Conservation (phyloP, 768 basidiomycete genomes). For the Xerocomellus intermedius region DNA sequence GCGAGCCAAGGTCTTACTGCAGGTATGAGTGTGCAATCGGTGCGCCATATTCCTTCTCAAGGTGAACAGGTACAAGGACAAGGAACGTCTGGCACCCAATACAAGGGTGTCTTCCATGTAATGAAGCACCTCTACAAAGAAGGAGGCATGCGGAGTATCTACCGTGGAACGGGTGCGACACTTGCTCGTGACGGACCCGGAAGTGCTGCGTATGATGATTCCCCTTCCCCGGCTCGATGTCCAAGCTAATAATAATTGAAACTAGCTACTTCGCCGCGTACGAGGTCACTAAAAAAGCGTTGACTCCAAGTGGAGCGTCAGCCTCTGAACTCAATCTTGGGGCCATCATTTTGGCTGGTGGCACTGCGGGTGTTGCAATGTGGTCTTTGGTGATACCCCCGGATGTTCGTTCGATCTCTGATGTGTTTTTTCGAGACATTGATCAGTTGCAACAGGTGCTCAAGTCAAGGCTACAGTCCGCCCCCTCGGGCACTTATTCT, state of each 20-base stretch:
- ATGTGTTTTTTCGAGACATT: neutral
- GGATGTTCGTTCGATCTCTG: slow-evolving; percentile 58
- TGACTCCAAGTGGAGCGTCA: slow-evolving; percentile 81
- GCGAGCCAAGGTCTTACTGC: slow-evolving; percentile 92
- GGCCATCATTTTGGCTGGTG: slow-evolving; percentile 88
- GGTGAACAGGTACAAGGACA: slow-evolving; percentile 81
- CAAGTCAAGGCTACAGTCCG: slow-evolving; percentile 94
- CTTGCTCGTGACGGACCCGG: slow-evolving; percentile 94
- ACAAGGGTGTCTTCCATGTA: slow-evolving; percentile 91
- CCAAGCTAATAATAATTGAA: slow-evolving; percentile 3
- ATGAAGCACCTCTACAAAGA: slow-evolving; percentile 88
- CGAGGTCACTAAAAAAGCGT: slow-evolving; percentile 84
- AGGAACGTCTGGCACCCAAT: slow-evolving; percentile 64
- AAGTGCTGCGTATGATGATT: slow-evolving; percentile 78
- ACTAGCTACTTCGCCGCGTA: slow-evolving; percentile 94
- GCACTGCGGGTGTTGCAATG: slow-evolving; percentile 95
- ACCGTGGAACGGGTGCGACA: slow-evolving; percentile 91
- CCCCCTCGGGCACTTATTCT: slow-evolving; percentile 95
- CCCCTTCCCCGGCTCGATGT: neutral
- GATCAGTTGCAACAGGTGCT: slow-evolving; percentile 60
- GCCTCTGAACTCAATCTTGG: slow-evolving; percentile 79
- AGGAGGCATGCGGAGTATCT: slow-evolving; percentile 89
- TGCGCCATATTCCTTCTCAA: slow-evolving; percentile 1
- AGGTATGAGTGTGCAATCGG: slow-evolving; percentile 45
- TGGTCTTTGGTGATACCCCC: slow-evolving; percentile 97